phyloP scores from a whole-genome alignment of 108 stramenopile genomes.

The Cyclotella atomus region DNA sequence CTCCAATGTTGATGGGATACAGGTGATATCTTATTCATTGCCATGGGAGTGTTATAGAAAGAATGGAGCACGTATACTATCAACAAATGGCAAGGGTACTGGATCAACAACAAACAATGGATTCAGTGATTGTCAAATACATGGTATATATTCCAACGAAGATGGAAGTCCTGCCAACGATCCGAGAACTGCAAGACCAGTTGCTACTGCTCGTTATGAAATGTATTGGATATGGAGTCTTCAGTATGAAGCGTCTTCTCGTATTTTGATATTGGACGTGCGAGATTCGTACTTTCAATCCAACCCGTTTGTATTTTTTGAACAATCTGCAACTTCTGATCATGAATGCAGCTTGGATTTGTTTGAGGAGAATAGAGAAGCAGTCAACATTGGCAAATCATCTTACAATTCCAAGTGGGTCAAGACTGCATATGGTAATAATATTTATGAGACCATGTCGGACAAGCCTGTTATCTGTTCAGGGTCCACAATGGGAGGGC shows the following conservation, averaged over 20 bases:
- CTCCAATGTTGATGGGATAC: background rate
- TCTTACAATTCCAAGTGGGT: constrained; percentile 61
- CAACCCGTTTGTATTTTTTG: constrained; percentile 56
- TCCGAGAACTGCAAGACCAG: constrained; percentile 44
- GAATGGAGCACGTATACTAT: background rate
- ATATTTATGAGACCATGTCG: constrained; percentile 20
- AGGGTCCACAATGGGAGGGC: constrained; percentile 66
- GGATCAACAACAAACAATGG: constrained; percentile 45
- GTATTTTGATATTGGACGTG: constrained; percentile 62
- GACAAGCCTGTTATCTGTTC: constrained; percentile 66
- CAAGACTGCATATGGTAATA: constrained; percentile 52
- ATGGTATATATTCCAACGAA: constrained; percentile 38
- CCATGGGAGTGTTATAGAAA: constrained; percentile 18
- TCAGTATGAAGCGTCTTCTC: constrained; percentile 37
- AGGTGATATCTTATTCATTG: constrained; percentile 1
- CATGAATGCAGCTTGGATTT: constrained; percentile 43
- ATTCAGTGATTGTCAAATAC: constrained; percentile 55
- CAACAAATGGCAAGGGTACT: constrained; percentile 27
- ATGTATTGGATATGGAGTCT: constrained; percentile 67
- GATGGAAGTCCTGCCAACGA: constrained; percentile 20
- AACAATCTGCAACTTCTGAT: background rate
- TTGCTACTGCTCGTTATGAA: constrained; percentile 63
- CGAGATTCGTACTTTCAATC: constrained; percentile 66
- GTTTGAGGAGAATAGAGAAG: constrained; percentile 60
- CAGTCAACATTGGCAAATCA: constrained; percentile 53